Conservation (phyloP, 306 rosid species). For the Malus domestica region ASM211411v1 NC_041790.1:10498001-10498500, state of each 20-base stretch:
- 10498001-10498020: conserved; percentile 52
- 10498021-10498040: conserved; percentile 67
- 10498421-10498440: conserved; percentile 93
- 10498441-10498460: conserved; percentile 72
- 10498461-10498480: conserved; percentile 53
- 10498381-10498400: conserved; percentile 63
- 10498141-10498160: neutral
- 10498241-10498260: neutral
- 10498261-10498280: conserved; percentile 2
- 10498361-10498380: conserved; percentile 64
- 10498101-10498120: conserved; percentile 76
- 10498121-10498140: conserved; percentile 14
- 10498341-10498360: conserved; percentile 79
- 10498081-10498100: conserved; percentile 78
- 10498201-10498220: no score
- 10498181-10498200: neutral
- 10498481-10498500: neutral
- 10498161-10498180: neutral
- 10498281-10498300: conserved; percentile 61
- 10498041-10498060: conserved; percentile 86
- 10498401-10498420: conserved; percentile 84
- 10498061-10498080: conserved; percentile 53
- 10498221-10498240: neutral
- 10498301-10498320: conserved; percentile 68
- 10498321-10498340: conserved; percentile 73